Conservation (phyloP, 805 yeast genomes). For the Candida multigemmis region DNA sequence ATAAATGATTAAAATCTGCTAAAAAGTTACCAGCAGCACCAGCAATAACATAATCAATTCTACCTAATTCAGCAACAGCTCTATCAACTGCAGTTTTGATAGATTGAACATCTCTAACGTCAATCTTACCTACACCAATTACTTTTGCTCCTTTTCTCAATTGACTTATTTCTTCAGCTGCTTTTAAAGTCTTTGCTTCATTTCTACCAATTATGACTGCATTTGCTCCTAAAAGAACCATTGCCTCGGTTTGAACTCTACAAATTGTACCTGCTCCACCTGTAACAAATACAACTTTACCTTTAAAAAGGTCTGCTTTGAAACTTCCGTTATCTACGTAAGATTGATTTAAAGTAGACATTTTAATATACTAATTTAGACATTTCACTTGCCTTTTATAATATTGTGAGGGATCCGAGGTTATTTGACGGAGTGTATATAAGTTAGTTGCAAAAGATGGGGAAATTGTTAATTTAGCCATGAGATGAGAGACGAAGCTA, state of each 20-base stretch:
- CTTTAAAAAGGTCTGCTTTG: constrained; percentile 65
- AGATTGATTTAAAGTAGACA: constrained; percentile 23
- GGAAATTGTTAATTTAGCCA: no score
- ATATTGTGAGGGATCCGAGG: no score
- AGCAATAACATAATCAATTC: constrained; percentile 79
- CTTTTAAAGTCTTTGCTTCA: constrained; percentile 50
- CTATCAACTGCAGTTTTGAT: constrained; percentile 52
- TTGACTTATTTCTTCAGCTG: constrained; percentile 56
- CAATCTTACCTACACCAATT: constrained; percentile 62
- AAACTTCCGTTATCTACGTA: constrained; percentile 19
- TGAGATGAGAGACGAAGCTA: no score
- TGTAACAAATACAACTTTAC: constrained; percentile 83
- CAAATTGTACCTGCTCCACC: constrained; percentile 98
- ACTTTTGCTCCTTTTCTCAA: constrained; percentile 58
- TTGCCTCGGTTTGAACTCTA: constrained; percentile 78
- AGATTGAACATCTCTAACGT: constrained; percentile 65
- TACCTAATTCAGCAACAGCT: constrained; percentile 63
- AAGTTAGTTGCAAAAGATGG: no score
- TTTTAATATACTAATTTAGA: no score
- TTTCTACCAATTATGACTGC: constrained; percentile 84
- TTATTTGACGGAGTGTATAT: no score
- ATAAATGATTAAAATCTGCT: constrained; percentile 66
- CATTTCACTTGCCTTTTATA: no score
- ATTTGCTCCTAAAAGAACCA: constrained; percentile 76
- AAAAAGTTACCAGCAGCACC: constrained; percentile 97